Evolutionary conservation across 208 protist genomes (phyloP).

Genomic region (Acanthamoeba culbertsoni): DNA sequence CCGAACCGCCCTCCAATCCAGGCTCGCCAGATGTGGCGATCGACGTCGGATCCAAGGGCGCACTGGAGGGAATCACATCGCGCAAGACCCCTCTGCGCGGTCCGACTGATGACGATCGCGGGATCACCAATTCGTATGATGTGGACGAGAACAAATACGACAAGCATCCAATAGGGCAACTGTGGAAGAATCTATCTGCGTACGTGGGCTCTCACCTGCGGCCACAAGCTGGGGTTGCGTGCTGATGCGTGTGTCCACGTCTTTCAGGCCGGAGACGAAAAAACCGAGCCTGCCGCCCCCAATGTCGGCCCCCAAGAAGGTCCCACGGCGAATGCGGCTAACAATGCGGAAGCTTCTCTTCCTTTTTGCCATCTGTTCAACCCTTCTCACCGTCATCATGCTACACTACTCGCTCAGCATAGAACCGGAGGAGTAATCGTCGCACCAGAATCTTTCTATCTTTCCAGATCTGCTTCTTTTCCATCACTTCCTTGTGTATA

Average conservation of each 20-base stretch:
- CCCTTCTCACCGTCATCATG: neutral
- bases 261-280: neutral
- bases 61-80: neutral
- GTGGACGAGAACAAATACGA: constrained; percentile 51
- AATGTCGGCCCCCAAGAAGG: neutral
- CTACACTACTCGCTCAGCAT: neutral
- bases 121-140: neutral
- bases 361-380: neutral
- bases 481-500: neutral
- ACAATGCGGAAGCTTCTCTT: constrained; percentile 18
- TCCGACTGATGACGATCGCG: too few species aligned
- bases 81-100: neutral
- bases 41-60: neutral
- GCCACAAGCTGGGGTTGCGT: neutral
- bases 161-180: constrained; percentile 27
- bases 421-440: neutral
- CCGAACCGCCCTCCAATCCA: constrained; percentile 10
- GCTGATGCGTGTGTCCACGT: neutral
- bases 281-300: neutral
- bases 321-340: neutral
- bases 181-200: constrained; percentile 6
- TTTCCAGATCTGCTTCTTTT: neutral
- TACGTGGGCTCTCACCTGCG: neutral
- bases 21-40: neutral
- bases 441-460: neutral